Conservation (phyloP, 2,329 filamentous ascomycete genomes). For the Fusarium xyrophilum region DNA sequence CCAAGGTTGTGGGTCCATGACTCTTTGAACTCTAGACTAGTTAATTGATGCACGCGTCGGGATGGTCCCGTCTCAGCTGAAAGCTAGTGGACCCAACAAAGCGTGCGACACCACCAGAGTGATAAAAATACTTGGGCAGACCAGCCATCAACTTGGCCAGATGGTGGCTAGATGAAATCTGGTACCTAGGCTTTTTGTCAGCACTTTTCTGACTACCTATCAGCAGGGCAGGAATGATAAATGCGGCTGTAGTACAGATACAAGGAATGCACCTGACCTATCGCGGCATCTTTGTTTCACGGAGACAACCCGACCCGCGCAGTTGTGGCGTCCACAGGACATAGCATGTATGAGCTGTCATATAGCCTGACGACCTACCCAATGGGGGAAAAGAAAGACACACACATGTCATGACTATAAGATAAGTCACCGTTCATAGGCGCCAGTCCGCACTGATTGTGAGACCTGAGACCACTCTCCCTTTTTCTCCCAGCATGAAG, state of each 20-base stretch:
- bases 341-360: neutral
- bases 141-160: rapidly evolving
- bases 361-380: neutral
- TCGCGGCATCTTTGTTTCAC: neutral
- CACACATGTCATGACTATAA: neutral
- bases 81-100: neutral
- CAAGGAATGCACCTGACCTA: neutral
- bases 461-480: neutral
- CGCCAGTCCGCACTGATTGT: neutral
- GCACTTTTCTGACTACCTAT: neutral
- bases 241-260: no score
- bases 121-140: neutral
- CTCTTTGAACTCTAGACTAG: neutral
- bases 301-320: neutral
- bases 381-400: neutral
- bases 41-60: neutral
- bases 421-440: neutral
- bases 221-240: neutral
- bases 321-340: neutral
- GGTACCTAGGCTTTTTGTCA: neutral
- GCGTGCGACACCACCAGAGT: rapidly evolving
- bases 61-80: neutral
- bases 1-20: neutral
- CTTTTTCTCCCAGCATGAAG: neutral
- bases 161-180: neutral